Evolutionary conservation across 116 monocot genomes (phyloP).

Genomic region (Thalassia testudinum): DNA sequence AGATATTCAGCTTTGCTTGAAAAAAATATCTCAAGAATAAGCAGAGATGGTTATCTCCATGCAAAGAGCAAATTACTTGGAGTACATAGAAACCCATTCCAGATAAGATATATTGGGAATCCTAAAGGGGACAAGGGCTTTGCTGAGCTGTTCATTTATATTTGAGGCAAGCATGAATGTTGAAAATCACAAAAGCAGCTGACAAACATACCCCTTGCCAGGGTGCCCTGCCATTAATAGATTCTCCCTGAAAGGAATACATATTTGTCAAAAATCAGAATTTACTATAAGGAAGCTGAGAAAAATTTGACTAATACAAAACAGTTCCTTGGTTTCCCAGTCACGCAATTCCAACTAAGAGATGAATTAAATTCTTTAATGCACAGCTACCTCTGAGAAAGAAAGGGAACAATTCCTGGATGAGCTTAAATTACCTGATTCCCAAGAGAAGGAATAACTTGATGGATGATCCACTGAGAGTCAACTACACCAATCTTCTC

Average conservation of each 20-base stretch:
- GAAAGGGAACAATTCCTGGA: no score
- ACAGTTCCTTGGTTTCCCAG: not conserved
- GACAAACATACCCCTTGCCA: slow-evolving; percentile 46
- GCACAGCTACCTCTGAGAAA: no score
- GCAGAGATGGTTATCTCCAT: no score
- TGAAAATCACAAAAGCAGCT: no score
- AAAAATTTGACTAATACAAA: not conserved
- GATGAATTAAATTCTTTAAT: not conserved
- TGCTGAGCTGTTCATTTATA: not conserved
- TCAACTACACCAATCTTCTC: slow-evolving; percentile 75
- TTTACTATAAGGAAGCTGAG: no score
- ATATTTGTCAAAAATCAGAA: not conserved
- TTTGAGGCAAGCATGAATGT: not conserved
- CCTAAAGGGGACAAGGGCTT: not conserved
- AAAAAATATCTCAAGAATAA: no score
- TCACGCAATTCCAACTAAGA: no score
- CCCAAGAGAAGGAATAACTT: slow-evolving; percentile 45
- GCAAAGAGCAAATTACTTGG: no score
- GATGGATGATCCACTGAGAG: slow-evolving; percentile 63
- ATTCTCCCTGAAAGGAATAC: slow-evolving; percentile 21
- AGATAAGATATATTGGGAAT: no score
- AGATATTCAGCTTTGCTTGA: not conserved
- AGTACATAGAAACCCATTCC: no score
- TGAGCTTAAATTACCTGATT: slow-evolving; percentile 32
- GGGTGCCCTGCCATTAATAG: slow-evolving; percentile 42